Evolutionary conservation across 2,329 filamentous ascomycete genomes (phyloP).

Genomic region (Teratosphaeria nubilosa): DNA sequence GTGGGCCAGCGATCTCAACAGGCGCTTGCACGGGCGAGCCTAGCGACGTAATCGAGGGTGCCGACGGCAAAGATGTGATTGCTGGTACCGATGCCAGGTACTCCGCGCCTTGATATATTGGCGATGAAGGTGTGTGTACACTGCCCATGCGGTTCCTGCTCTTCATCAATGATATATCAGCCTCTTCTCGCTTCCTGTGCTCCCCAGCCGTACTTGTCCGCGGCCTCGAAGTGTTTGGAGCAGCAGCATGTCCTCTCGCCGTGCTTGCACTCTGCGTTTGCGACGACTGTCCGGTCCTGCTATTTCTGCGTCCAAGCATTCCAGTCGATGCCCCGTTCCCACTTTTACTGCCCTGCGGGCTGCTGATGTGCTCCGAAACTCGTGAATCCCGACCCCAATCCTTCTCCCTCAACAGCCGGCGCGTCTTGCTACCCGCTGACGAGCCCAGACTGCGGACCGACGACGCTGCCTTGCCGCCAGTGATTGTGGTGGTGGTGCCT

Average conservation of each 20-base stretch:
- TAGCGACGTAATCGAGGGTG: conserved; percentile 22
- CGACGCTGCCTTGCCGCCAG: conserved; percentile 9
- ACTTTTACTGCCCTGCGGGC: conserved; percentile 17
- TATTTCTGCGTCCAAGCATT: conserved; percentile 15
- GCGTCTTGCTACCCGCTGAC: conserved; percentile 10
- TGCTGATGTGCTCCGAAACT: conserved; percentile 3
- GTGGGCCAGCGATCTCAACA: conserved; percentile 10
- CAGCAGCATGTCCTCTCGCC: conserved; percentile 6
- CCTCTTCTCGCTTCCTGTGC: conserved; percentile 29
- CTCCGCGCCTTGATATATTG: conserved; percentile 35
- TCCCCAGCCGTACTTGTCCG: conserved; percentile 44
- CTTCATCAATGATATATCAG: conserved; percentile 30
- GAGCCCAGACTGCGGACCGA: neutral
- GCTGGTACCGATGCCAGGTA: conserved; percentile 24
- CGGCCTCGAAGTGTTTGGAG: conserved; percentile 24
- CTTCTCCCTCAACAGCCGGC: conserved; percentile 9
- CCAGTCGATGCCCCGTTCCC: conserved; percentile 7
- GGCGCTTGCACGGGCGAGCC: conserved; percentile 17
- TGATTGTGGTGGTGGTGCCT: conserved; percentile 18
- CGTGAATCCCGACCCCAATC: conserved; percentile 10
- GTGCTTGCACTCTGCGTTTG: conserved; percentile 7
- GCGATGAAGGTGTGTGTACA: conserved; percentile 48
- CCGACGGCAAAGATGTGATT: conserved; percentile 14
- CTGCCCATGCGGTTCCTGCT: conserved; percentile 59
- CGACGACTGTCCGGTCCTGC: conserved; percentile 12